Base-by-base conservation (phyloP, 257 asterid species). In the Osmanthus fragrans region DNA sequence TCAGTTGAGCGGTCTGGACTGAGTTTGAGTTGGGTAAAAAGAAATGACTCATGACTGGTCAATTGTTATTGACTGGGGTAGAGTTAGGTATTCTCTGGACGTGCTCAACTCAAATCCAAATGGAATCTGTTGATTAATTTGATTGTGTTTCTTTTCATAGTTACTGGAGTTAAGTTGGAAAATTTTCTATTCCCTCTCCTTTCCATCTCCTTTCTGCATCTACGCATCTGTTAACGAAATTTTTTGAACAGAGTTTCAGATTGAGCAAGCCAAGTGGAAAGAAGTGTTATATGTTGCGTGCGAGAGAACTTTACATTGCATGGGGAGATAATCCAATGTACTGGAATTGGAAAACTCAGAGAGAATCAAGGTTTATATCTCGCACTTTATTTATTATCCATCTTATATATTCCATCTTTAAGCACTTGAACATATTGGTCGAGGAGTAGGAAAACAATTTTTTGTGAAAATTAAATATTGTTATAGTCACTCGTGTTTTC, bases 321-420 rank as follows among this genome's bases (percentile, higher is more conserved):
- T 79, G 82, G 82, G 29, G 34, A 19, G 58, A 73, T n/a, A 72
- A 58, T 64, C 87, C 84, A 1, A 1, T 25, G n/a, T 72, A 73
- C 39, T 79, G 78, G 82, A n/a, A 72, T 19, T 79, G 73, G 74
- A 40, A 16, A 3, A 11, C 78, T 21, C 27, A 27, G 8, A 40
- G 56, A 10, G 73, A 72, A 7, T 79, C 82, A 2, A 79, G 78
- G 82, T 77, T 36, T 58, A 39, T 65, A 34, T 7, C 51, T 70
- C 7, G 39, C 21, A 7, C 30, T n/a, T 8, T 18, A 5, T 37
- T 58, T 58, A 36, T 70, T 34, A 7, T 70, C 30, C 15, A 7
- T 58, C 66, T 58, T 13, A 21, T 58, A 56, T n/a, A 10, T 21
- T 58, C 3, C 49, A 2, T 12, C 16, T 10, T 42, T 42, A 42